phyloP scores from a whole-genome alignment of 805 yeast genomes.

The Wickerhamomyces canadensis region DNA sequence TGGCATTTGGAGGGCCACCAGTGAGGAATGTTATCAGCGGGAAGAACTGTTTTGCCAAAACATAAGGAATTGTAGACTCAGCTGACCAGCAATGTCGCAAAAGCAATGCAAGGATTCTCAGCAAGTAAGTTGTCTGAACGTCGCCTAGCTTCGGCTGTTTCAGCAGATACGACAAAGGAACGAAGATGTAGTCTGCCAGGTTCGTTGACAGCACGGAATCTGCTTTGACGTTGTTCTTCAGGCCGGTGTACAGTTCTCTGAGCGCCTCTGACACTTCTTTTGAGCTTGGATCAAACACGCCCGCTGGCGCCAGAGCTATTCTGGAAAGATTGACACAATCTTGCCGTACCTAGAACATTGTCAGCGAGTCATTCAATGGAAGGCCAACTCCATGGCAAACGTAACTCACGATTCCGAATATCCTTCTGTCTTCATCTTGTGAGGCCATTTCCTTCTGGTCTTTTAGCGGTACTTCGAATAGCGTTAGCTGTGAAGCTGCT shows the following conservation, averaged over 20 bases:
- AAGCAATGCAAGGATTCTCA: constrained; percentile 40
- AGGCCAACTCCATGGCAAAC: neutral
- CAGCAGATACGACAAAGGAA: constrained; percentile 52
- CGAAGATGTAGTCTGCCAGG: constrained; percentile 57
- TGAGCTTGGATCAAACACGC: constrained; percentile 28
- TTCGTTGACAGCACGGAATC: constrained; percentile 27
- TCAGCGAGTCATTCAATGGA: constrained; percentile 3
- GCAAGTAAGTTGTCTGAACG: constrained; percentile 37
- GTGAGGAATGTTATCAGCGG: constrained; percentile 41
- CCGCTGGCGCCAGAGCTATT: constrained; percentile 35
- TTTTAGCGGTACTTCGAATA: too few species aligned
- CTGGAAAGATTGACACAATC: constrained; percentile 40
- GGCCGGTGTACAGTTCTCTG: constrained; percentile 25
- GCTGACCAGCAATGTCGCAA: constrained; percentile 42
- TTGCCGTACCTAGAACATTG: constrained; percentile 28
- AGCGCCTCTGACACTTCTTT: constrained; percentile 27
- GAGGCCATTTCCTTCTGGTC: constrained; percentile 5
- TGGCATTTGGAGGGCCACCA: constrained; percentile 38
- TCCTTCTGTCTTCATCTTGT: constrained; percentile 10
- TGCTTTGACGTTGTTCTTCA: constrained; percentile 13
- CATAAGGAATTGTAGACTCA: constrained; percentile 30
- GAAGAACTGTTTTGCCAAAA: constrained; percentile 38
- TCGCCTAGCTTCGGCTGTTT: constrained; percentile 43
- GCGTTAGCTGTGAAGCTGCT: too few species aligned
- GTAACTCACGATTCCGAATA: constrained; percentile 14